phyloP scores from a whole-genome alignment of 805 yeast genomes.

The Starmera amethionina region DNA sequence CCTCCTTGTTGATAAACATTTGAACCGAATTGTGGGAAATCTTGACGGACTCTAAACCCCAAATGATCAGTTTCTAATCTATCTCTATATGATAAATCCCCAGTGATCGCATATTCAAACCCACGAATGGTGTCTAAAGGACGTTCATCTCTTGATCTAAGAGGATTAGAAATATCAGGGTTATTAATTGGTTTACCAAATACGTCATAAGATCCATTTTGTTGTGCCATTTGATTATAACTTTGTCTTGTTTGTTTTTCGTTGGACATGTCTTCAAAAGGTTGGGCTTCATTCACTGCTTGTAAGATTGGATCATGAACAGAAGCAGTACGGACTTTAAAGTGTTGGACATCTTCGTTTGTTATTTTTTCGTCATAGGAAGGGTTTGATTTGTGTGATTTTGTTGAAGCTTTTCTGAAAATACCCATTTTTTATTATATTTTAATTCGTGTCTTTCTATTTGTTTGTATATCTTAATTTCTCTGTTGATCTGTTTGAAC shows the following conservation, averaged over 20 bases:
- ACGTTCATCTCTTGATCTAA: constrained; percentile 88
- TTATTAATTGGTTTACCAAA: constrained; percentile 74
- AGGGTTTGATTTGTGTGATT: constrained; percentile 19
- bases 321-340: constrained; percentile 57
- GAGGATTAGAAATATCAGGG: constrained; percentile 89
- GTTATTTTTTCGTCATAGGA: constrained; percentile 31
- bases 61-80: constrained; percentile 68
- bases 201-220: constrained; percentile 59
- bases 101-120: constrained; percentile 90
- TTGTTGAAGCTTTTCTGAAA: constrained; percentile 28
- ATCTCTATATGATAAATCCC: constrained; percentile 70
- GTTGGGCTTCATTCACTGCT: constrained; percentile 94
- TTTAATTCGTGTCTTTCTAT: too few relatives aligned
- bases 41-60: constrained; percentile 81
- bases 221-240: constrained; percentile 29
- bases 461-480: too few relatives aligned
- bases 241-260: constrained; percentile 11
- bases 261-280: constrained; percentile 49
- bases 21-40: constrained; percentile 48
- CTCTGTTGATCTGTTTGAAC: too few relatives aligned
- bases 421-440: constrained; percentile 33
- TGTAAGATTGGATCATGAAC: constrained; percentile 85
- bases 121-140: constrained; percentile 93
- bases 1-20: constrained; percentile 25
- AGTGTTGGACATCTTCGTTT: constrained; percentile 40